Conservation (phyloP, 805 yeast genomes). For the Metschnikowia sp. region DNA sequence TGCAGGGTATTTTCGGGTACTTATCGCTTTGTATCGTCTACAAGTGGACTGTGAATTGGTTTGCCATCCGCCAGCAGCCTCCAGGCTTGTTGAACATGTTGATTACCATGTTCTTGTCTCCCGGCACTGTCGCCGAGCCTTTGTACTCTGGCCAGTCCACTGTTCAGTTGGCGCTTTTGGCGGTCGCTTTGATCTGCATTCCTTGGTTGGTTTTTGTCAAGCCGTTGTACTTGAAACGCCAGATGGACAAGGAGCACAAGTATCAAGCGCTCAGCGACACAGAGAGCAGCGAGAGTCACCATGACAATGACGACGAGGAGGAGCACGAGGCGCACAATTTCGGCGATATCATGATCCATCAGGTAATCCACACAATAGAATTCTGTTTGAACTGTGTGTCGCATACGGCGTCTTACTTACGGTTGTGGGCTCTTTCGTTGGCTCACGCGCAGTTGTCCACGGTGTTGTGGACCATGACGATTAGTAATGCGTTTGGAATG, state of each 20-base stretch:
- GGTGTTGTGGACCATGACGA: slow-evolving; percentile 97
- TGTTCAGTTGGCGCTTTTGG: slow-evolving; percentile 68
- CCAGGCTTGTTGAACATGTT: slow-evolving; percentile 94
- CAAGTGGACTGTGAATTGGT: slow-evolving; percentile 96
- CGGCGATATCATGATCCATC: slow-evolving; percentile 95
- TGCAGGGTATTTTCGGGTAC: slow-evolving; percentile 96
- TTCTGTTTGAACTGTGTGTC: slow-evolving; percentile 95
- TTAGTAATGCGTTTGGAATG: slow-evolving; percentile 68
- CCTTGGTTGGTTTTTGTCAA: slow-evolving; percentile 87
- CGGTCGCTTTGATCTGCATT: slow-evolving; percentile 82
- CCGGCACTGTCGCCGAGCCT: slow-evolving; percentile 81
- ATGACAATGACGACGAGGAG: slow-evolving; percentile 50
- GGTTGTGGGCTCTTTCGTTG: slow-evolving; percentile 95
- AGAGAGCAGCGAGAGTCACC: slow-evolving; percentile 26
- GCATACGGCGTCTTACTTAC: slow-evolving; percentile 95
- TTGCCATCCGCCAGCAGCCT: slow-evolving; percentile 68
- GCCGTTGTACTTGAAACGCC: slow-evolving; percentile 67
- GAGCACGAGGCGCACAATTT: slow-evolving; percentile 62
- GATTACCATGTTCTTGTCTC: slow-evolving; percentile 91
- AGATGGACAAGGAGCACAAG: slow-evolving; percentile 48
- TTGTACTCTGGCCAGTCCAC: slow-evolving; percentile 76
- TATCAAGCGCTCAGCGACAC: slow-evolving; percentile 37
- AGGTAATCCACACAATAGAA: slow-evolving; percentile 95
- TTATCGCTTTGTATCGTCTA: slow-evolving; percentile 79
- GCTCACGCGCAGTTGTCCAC: slow-evolving; percentile 95